A percentile compares a stretch with the other conserved stretches of the same genome.
Evolutionary conservation across 1,139 yeast species (phyloP).

Genomic region (Pichia sp.): DNA sequence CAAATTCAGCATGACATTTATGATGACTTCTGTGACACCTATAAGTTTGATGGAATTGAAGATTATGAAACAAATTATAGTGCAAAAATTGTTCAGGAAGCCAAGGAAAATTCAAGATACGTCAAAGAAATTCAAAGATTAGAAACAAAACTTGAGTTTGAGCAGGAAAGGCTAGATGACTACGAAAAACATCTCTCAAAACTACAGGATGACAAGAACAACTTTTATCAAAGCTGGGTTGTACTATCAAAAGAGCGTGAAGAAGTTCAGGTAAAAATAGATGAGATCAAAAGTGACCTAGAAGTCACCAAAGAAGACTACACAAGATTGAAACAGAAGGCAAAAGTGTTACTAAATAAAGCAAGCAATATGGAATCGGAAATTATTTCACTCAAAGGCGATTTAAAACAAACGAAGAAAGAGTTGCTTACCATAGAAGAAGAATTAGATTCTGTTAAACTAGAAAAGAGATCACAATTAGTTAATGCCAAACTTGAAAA

Average conservation of each 20-base stretch:
- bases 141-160: constrained; percentile 61
- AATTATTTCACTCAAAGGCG: constrained; percentile 38
- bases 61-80: constrained; percentile 73
- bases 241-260: constrained; percentile 35
- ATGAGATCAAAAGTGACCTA: constrained; percentile 46
- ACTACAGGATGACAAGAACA: constrained; percentile 36
- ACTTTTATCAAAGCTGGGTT: constrained; percentile 36
- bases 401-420: constrained; percentile 34
- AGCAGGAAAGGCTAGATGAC: constrained; percentile 51
- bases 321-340: constrained; percentile 28
- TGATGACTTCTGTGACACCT: constrained; percentile 48
- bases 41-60: constrained; percentile 51
- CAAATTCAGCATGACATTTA: constrained; percentile 46
- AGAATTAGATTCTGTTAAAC: constrained; percentile 49
- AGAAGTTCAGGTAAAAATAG: constrained; percentile 39
- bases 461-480: constrained; percentile 58
- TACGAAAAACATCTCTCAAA: constrained; percentile 43
- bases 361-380: constrained; percentile 32
- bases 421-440: constrained; percentile 46
- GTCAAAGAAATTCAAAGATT: constrained; percentile 59
- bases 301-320: constrained; percentile 44
- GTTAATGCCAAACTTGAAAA: constrained; percentile 76
- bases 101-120: constrained; percentile 62
- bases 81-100: constrained; percentile 51
- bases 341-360: constrained; percentile 24